These are phyloP conservation scores for Gymnopilus dilepis DNA, from an alignment of 768 basidiomycete genomes.

Conservation along the genomic window DNA sequence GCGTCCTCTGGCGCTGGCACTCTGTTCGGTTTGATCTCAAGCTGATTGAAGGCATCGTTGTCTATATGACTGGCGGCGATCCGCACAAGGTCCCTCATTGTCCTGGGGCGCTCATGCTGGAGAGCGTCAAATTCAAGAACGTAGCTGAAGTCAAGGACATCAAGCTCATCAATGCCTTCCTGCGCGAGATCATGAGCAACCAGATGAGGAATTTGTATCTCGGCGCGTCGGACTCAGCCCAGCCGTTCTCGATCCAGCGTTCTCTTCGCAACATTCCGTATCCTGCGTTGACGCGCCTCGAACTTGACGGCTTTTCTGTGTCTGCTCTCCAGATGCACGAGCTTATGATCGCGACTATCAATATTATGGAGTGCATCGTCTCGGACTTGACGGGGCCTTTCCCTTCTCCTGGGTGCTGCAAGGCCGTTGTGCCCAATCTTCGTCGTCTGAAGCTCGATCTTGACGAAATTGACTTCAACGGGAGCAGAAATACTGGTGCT, in stretches of 20 bases:
- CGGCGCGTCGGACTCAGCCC: background rate
- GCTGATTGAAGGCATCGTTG: background rate
- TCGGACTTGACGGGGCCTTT: constrained; percentile 2
- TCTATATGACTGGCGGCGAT: background rate
- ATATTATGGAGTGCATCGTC: constrained; percentile 1
- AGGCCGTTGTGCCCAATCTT: background rate
- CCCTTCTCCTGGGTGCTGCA: background rate
- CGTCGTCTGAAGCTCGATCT: constrained; percentile 5
- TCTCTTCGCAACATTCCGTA: background rate
- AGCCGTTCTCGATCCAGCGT: background rate
- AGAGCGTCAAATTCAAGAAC: background rate
- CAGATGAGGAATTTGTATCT: background rate
- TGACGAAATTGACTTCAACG: constrained; percentile 3
- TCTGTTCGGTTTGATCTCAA: constrained; percentile 4
- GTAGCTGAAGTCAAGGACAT: constrained; percentile 2
- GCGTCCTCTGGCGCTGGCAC: constrained; percentile 6
- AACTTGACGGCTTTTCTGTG: background rate
- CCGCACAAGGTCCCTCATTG: background rate
- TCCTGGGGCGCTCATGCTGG: background rate
- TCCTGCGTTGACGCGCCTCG: background rate
- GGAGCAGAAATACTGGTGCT: background rate
- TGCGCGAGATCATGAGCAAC: background rate
- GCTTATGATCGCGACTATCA: background rate
- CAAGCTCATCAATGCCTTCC: background rate
- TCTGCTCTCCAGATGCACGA: constrained; percentile 7